Conservation (phyloP, 2,329 filamentous ascomycete species). For the Ascochyta fabae region DNA sequence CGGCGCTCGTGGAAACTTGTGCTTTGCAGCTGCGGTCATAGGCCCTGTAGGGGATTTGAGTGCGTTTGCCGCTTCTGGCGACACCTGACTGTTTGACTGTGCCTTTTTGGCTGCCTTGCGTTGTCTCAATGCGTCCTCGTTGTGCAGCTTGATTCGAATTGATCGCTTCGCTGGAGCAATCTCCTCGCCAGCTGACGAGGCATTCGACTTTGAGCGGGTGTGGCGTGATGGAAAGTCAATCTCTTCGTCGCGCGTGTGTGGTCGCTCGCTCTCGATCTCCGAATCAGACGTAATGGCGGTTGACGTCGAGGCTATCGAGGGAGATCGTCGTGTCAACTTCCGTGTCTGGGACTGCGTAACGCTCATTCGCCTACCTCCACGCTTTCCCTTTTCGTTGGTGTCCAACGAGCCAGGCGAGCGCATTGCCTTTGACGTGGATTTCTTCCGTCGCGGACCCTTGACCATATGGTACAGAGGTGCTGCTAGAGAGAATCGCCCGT, state of each 20-base stretch:
- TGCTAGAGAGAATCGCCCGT: constrained; percentile 80
- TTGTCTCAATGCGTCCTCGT: constrained; percentile 75
- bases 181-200: constrained; percentile 63
- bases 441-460: constrained; percentile 47
- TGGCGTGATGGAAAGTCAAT: constrained; percentile 59
- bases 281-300: constrained; percentile 71
- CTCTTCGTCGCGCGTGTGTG: constrained; percentile 36
- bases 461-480: constrained; percentile 71
- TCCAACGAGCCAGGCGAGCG: constrained; percentile 32
- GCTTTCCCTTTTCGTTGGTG: constrained; percentile 38
- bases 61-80: constrained; percentile 63
- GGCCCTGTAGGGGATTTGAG: constrained; percentile 94
- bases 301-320: constrained; percentile 59
- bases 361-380: constrained; percentile 39
- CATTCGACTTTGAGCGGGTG: constrained; percentile 67
- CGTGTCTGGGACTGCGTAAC: constrained; percentile 33
- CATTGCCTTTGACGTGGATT: constrained; percentile 36
- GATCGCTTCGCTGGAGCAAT: constrained; percentile 74
- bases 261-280: constrained; percentile 63
- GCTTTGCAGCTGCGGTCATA: constrained; percentile 60
- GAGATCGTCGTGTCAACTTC: constrained; percentile 46
- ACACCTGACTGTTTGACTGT: constrained; percentile 48
- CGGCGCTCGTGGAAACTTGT: constrained; percentile 85
- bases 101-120: constrained; percentile 73
- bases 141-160: constrained; percentile 88